These are phyloP conservation scores for Lactuca saligna DNA, from an alignment of 129 eudicot genomes.

Conservation along the genomic window DNA sequence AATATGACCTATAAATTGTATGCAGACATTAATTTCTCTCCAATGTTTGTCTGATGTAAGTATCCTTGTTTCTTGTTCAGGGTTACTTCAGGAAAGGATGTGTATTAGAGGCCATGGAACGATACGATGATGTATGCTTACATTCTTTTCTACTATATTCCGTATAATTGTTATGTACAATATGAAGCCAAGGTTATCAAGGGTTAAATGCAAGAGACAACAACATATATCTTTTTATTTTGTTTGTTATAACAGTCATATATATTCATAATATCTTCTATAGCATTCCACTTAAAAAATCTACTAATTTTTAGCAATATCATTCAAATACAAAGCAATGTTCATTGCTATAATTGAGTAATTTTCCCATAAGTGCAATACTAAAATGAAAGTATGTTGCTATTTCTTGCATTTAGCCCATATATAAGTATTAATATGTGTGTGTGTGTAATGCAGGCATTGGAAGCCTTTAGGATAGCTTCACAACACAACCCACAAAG, in stretches of 20 bases:
- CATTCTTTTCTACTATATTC: conserved; percentile 7
- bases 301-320: too few species aligned
- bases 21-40: background rate
- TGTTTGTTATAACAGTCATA: too few species aligned
- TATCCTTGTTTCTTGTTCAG: conserved; percentile 40
- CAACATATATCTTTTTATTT: too few species aligned
- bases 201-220: background rate
- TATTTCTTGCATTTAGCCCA: background rate
- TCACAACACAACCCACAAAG: conserved; percentile 81
- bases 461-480: conserved; percentile 72
- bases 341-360: too few species aligned
- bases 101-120: conserved; percentile 92
- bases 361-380: too few species aligned
- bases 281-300: too few species aligned
- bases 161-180: conserved; percentile 2
- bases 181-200: background rate
- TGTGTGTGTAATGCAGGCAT: conserved; percentile 57
- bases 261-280: too few species aligned
- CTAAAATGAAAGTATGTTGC: background rate
- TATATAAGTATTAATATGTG: conserved; percentile 18
- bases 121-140: conserved; percentile 72
- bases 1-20: background rate
- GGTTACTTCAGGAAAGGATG: conserved; percentile 98
- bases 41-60: background rate
- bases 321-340: too few species aligned